A percentile compares a stretch with the other conserved stretches of the same genome.
These are phyloP conservation scores for Paecilomyces sp. DNA, from an alignment of 2,329 filamentous ascomycete genomes.

Conservation along the genomic window DNA sequence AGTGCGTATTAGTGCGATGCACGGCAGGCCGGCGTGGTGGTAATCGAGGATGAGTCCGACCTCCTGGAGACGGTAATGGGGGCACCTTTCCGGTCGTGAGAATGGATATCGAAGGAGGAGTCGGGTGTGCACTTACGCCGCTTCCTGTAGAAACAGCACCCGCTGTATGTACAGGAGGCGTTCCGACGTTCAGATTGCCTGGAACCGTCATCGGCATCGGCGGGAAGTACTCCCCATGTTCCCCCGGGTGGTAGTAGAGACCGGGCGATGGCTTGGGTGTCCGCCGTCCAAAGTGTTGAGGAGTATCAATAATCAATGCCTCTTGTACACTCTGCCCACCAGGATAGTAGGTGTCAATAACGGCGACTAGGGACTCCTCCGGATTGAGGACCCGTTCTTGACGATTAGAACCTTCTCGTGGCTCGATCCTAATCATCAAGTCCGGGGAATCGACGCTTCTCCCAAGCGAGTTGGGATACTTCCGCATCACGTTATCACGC, in stretches of 20 bases:
- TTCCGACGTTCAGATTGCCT: conserved; percentile 17
- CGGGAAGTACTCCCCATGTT: conserved; percentile 78
- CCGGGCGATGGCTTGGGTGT: conserved; percentile 77
- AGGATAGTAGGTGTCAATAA: conserved; percentile 75
- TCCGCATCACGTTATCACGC: conserved; percentile 81
- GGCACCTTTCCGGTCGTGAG: conserved; percentile 74
- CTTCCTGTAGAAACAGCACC: conserved; percentile 34
- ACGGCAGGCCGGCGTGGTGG: conserved; percentile 51
- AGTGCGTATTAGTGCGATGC: conserved; percentile 68
- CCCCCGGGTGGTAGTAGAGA: conserved; percentile 48
- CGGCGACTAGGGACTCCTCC: conserved; percentile 73
- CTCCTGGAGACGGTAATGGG: conserved; percentile 75
- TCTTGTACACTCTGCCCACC: conserved; percentile 83
- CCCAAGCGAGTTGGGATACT: conserved; percentile 90
- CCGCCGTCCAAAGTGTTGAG: conserved; percentile 46
- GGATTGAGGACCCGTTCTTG: conserved; percentile 68
- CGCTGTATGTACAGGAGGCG: conserved; percentile 36
- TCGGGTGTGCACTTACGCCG: conserved; percentile 34
- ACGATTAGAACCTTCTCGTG: conserved; percentile 52
- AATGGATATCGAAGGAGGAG: conserved; percentile 65
- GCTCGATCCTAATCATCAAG: conserved; percentile 67
- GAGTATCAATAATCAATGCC: conserved; percentile 84
- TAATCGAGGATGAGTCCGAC: conserved; percentile 42
- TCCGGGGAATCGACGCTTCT: conserved; percentile 86
- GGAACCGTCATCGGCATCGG: conserved; percentile 47